phyloP scores from a whole-genome alignment of 2,329 filamentous ascomycete species.

The Shiraia sp. region DNA sequence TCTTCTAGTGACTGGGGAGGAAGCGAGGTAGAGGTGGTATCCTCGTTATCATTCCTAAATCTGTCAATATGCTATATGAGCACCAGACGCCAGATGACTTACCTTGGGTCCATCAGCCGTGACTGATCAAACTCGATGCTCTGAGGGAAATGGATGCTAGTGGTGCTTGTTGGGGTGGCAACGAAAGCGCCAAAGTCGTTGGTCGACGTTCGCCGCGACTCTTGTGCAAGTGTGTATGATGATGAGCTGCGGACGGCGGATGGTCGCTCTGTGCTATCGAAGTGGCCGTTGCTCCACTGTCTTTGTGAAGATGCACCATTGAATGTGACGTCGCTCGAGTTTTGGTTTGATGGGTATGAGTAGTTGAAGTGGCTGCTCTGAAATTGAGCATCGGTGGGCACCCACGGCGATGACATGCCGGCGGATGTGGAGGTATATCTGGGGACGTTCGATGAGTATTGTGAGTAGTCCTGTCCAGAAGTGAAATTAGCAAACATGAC shows the following conservation, averaged over 20 bases:
- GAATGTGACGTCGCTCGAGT: constrained; percentile 30
- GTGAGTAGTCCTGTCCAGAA: constrained; percentile 41
- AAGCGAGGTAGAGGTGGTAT: constrained; percentile 24
- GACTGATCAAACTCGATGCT: constrained; percentile 28
- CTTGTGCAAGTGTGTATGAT: constrained; percentile 29
- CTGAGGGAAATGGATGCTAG: constrained; percentile 29
- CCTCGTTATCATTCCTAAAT: constrained; percentile 32
- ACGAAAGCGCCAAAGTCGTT: constrained; percentile 35
- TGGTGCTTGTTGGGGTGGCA: constrained; percentile 37
- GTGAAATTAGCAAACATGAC: constrained; percentile 45
- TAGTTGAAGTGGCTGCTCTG: constrained; percentile 31
- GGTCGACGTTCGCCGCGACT: constrained; percentile 26
- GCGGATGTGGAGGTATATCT: constrained; percentile 25
- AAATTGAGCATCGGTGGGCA: constrained; percentile 28
- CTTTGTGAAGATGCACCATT: constrained; percentile 22
- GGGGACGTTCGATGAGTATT: constrained; percentile 31
- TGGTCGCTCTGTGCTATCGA: constrained; percentile 28
- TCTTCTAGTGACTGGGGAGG: constrained; percentile 31
- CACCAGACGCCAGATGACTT: not conserved
- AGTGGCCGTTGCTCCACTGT: constrained; percentile 20
- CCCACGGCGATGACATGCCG: constrained; percentile 28
- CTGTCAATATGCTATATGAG: constrained; percentile 4
- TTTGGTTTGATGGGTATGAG: constrained; percentile 25
- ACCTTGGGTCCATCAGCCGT: constrained; percentile 24
- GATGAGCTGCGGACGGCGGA: constrained; percentile 27